These are phyloP conservation scores for Panaeolus papilionaceus DNA, from an alignment of 768 basidiomycete genomes.

Conservation along the genomic window DNA sequence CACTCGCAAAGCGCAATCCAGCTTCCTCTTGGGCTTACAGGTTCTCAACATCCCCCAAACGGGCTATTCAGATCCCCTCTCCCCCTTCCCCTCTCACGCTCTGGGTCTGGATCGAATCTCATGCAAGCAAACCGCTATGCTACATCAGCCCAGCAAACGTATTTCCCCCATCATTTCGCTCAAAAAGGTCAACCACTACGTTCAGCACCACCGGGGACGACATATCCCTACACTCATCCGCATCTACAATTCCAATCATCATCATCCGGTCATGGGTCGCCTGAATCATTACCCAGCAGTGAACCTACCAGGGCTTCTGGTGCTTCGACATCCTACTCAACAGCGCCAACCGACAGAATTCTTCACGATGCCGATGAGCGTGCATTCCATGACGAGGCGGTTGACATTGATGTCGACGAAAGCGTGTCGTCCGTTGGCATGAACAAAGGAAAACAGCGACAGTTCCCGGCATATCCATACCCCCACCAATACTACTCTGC, in stretches of 20 bases:
- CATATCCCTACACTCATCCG: slow-evolving; percentile 16
- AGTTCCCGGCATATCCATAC: slow-evolving; percentile 17
- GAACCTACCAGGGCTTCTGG: slow-evolving; percentile 56
- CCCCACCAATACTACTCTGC: slow-evolving; percentile 9
- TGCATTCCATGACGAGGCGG: slow-evolving; percentile 17
- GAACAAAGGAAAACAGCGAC: slow-evolving; percentile 16
- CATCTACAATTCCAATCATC: slow-evolving; percentile 22
- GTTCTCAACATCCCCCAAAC: slow-evolving; percentile 23
- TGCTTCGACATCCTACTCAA: slow-evolving; percentile 49
- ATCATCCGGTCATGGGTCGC: slow-evolving; percentile 37
- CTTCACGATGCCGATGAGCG: slow-evolving; percentile 24
- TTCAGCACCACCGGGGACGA: slow-evolving; percentile 8
- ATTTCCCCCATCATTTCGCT: slow-evolving; percentile 29
- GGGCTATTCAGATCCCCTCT: slow-evolving; percentile 19
- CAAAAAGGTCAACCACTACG: slow-evolving; percentile 2
- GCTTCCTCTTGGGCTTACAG: slow-evolving; percentile 35
- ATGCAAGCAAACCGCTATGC: slow-evolving; percentile 31
- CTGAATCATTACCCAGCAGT: slow-evolving; percentile 57
- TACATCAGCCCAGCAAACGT: slow-evolving; percentile 35
- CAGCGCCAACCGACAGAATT: slow-evolving; percentile 45
- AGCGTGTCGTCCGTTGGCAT: slow-evolving; percentile 29
- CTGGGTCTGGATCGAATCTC: slow-evolving; percentile 23
- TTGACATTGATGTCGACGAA: slow-evolving; percentile 20
- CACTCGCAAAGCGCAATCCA: slow-evolving; percentile 86
- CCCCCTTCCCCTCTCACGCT: slow-evolving; percentile 24